phyloP scores from a whole-genome alignment of 2,329 filamentous ascomycete genomes.

The Stagonosporopsis tanaceti region DNA sequence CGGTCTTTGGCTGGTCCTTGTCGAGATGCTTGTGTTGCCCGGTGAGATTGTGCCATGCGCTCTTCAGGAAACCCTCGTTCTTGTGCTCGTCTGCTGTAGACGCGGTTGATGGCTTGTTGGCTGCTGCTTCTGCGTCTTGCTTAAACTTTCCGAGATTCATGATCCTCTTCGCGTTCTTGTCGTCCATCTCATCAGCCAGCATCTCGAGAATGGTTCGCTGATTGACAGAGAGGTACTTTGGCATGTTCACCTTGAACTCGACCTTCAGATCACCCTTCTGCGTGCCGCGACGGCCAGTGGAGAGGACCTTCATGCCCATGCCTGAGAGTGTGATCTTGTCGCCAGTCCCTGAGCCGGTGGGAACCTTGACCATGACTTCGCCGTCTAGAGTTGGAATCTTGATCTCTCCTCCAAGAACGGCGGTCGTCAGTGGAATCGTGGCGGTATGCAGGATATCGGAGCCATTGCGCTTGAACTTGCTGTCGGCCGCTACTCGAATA shows the following conservation, averaged over 20 bases:
- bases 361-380: conserved; percentile 87
- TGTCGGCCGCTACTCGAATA: conserved; percentile 86
- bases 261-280: conserved; percentile 84
- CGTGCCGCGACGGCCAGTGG: conserved; percentile 62
- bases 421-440: conserved; percentile 89
- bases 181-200: conserved; percentile 93
- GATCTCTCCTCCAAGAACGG: conserved; percentile 88
- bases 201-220: conserved; percentile 94
- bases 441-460: conserved; percentile 94
- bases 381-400: conserved; percentile 89
- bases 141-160: conserved; percentile 77
- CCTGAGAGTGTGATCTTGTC: conserved; percentile 88
- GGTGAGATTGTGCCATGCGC: conserved; percentile 91
- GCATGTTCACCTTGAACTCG: conserved; percentile 94
- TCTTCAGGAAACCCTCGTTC: conserved; percentile 90
- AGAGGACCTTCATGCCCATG: conserved; percentile 92
- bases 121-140: conserved; percentile 27
- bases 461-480: conserved; percentile 86
- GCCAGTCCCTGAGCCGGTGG: conserved; percentile 89
- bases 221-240: conserved; percentile 90
- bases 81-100: conserved; percentile 60
- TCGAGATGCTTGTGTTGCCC: conserved; percentile 64
- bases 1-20: conserved; percentile 45
- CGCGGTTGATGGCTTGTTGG: conserved; percentile 24
- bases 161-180: conserved; percentile 87